Percentiles rank a stretch among this genome's conserved stretches.
Evolutionary conservation across 441 rosid genomes (phyloP).

Genomic region (Gossypium davidsonii): DNA sequence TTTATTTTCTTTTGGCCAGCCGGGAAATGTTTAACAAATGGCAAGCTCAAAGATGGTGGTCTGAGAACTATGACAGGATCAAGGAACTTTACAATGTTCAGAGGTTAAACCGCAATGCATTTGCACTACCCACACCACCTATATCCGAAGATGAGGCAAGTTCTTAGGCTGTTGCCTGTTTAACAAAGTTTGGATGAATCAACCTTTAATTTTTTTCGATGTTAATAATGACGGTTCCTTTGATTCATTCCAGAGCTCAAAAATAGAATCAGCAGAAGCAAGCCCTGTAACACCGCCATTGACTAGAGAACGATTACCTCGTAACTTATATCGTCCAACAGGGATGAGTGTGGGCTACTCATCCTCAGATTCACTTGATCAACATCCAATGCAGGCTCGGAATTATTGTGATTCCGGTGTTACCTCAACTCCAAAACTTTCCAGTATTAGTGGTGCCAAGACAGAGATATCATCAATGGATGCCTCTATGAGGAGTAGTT

Average conservation of each 20-base stretch:
- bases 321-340: constrained; percentile 60
- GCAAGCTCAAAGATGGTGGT: constrained; percentile 98
- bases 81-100: constrained; percentile 94
- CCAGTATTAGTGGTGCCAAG: constrained; percentile 80
- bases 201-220: not conserved
- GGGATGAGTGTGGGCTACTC: constrained; percentile 69
- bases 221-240: constrained; percentile 5
- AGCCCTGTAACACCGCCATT: constrained; percentile 92
- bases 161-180: constrained; percentile 4
- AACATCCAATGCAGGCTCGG: constrained; percentile 54
- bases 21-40: constrained; percentile 88
- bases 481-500: constrained; percentile 89
- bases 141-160: constrained; percentile 90
- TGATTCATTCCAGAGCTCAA: constrained; percentile 45
- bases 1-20: constrained; percentile 36
- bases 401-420: constrained; percentile 65
- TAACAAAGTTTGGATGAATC: not conserved
- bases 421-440: constrained; percentile 78
- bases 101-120: constrained; percentile 82
- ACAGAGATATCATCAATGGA: constrained; percentile 86
- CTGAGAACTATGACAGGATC: constrained; percentile 80
- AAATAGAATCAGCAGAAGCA: constrained; percentile 67
- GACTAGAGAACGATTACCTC: constrained; percentile 67
- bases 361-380: constrained; percentile 86
- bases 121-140: constrained; percentile 82